Base-by-base conservation (phyloP, 305 asterid genomes). In the Fraxinus greggii region DNA sequence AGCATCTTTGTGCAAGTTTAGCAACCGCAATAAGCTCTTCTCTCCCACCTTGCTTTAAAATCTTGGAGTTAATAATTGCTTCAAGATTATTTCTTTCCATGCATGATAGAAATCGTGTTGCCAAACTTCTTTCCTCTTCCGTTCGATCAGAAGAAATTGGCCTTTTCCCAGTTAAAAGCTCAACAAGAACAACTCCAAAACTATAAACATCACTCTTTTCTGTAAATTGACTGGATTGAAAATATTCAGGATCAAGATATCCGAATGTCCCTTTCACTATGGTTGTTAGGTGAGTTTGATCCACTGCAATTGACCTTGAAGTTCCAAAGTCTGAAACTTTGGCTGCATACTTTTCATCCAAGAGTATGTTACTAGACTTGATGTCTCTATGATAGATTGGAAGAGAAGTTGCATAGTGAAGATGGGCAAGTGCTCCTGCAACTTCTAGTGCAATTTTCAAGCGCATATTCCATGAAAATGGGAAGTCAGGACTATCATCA, bases 321-420 rank as follows among this genome's bases (percentile, higher is more conserved):
- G 51, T 76, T 31, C 88, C 84, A 13, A 85, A 85, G 36, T 85
- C 84, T 0, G 88, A 72, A 1, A 85, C 45, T 12, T 82, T 83
- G 3, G 56, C 80, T 3, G 1, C 23, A 13, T 40, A 85, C 15
- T 81, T 65, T 9, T 78, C 82, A 59, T 48, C 88, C 6, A 86
- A n/a, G 59, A 86, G 56, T 2, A 78, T 78, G 23, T 86, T 78
- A 23, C 59, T 42, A 0, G 86, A 82, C 82, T 85, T 85, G 17
- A 85, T 65, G 19, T 85, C 86, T 61, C 86, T 76, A 19, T 82
- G 86, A 45, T 33, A 79, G 15, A 85, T 82, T 3, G 88, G 86
- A 0, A 56, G 6, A 0, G 84, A 76, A 51, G 88, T 42, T 1
- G 84, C 80, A 13, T 51, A 85, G 77, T 85, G 88, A 13, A 85